These are phyloP conservation scores for Xenoacremonium recifei DNA, from an alignment of 2,329 filamentous ascomycete species.

Conservation along the genomic window DNA sequence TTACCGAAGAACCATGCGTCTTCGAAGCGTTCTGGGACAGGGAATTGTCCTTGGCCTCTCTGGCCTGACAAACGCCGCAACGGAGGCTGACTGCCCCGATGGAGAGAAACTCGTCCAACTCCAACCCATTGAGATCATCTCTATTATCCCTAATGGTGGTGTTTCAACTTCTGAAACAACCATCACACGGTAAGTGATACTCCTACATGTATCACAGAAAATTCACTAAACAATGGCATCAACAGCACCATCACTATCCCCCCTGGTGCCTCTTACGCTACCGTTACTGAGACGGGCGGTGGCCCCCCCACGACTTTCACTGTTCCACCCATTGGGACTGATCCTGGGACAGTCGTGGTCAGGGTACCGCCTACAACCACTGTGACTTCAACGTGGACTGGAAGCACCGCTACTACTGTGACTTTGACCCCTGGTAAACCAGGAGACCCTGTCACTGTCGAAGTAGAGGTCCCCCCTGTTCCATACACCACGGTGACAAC, in stretches of 20 bases:
- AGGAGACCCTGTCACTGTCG: neutral
- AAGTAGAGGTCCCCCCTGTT: neutral
- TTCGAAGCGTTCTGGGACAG: neutral
- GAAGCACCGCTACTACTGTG: slow-evolving; percentile 3
- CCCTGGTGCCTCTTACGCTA: neutral
- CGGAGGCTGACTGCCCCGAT: neutral
- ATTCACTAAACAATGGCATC: neutral
- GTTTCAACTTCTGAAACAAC: neutral
- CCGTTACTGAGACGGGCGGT: slow-evolving; percentile 2
- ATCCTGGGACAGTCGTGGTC: neutral
- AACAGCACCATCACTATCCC: neutral
- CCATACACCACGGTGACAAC: neutral
- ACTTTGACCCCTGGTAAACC: neutral
- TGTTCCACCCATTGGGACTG: neutral
- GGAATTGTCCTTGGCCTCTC: neutral
- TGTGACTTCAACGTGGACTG: neutral
- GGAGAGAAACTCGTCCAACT: neutral
- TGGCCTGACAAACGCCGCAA: neutral
- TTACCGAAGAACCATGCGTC: neutral
- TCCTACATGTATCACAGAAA: neutral
- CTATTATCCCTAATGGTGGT: neutral
- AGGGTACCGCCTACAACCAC: neutral
- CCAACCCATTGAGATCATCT: neutral
- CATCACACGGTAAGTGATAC: neutral
- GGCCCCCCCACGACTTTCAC: neutral